Base-by-base conservation (phyloP, 2,329 filamentous ascomycete species). In the Dothidotthia symphoricarpi region DNA sequence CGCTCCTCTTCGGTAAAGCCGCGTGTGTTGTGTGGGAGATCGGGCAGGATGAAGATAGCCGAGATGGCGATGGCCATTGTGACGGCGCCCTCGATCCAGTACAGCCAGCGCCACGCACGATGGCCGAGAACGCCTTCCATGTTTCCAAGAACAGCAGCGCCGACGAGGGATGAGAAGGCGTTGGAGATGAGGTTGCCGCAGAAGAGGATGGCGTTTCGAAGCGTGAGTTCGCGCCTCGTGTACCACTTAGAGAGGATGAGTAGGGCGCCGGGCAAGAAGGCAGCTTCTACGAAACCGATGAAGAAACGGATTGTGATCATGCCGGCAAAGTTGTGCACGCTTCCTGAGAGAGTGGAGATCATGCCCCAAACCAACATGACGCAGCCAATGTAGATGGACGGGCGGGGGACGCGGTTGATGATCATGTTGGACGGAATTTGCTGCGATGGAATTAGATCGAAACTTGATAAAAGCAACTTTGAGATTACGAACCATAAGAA, bases 181-280 rank as follows among this genome's bases (percentile, higher is more conserved):
- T 66, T 69, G 4, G 70, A 69, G 17, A 72, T 61, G 12, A 68
- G 55, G 39, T 67, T 70, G 11, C 68, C 70, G 25, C 64, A 69
- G 56, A 71, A 67, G 13, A 72, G 53, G 30, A 69, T 60, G 6
- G 68, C 63, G 33, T 67, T 67, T 8, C 67, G 59, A 1, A 61
- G 57, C 6, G 65, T 66, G 25, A 69, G 53, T 39, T 70, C 67
- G 33, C 75, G 73, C 31, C 80, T 73, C 1, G 81, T 84, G 61
- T 85, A 85, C 75, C 81, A 85, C 50, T 82, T 80, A 0, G 78
- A 81, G 14, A 85, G 70, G 30, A 83, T 78, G 28, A 83, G 70
- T 9, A 84, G 70, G 0, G 78, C 78, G 28, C 82, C 82, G 0
- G 82, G 81, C 16, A 83, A 68, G 59, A 83, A 83, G 0, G 66